Evolutionary conservation across 2,329 filamentous ascomycete species (phyloP), one percentile per base, ranked within the genome.

Genomic region (Penicillium sp.): DNA sequence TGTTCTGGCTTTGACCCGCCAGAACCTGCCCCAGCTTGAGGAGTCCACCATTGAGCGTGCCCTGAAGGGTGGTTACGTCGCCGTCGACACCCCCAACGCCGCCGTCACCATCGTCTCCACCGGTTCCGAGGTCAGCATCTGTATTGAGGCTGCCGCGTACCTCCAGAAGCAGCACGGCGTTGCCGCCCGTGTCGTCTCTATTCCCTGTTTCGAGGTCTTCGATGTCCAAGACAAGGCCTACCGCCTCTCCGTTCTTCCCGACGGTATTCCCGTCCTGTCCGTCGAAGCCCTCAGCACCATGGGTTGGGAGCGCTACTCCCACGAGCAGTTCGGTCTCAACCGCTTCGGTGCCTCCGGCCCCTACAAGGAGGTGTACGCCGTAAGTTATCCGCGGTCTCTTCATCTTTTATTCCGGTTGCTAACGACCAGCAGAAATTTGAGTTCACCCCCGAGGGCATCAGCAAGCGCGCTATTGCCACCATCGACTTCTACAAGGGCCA

Each of bases 261-360:
- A 96, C 73, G 92, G 92, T 63, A 92, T 96, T 72, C 92, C 94
- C 63, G 85, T 91, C 57, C 76, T 99, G 76, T 95, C 89, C 50
- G 89, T 99, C 64, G 94, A 99, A 82, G 92, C 91, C 74, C 89
- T 88, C 84, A 28, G 27, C 76, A 99, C 94, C 64, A 86, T 96
- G 78, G 94, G 94, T 65, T 99, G 94, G 94, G 92, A 97, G 84
- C 89, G 92, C 76, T 99, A 97, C 81, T 89, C 91, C 54, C 92
- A 99, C 79, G 94, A 99, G 85, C 94, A 99, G 81, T 99, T 99
- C 70, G 94, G 94, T 74, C 86, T 99, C 63, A 99, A 99, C 88
- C 86, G 94, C 74, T 99, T 99, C 77, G 94, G 94, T 85, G 92
- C 92, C 63, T 95, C 90, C 50, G 94, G 92, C 69, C 88, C 92